Percentiles rank a stretch among this genome's conserved stretches.
Evolutionary conservation across 2,329 filamentous ascomycete genomes (phyloP).

Genomic region (Aspergillus puulaauensis): DNA sequence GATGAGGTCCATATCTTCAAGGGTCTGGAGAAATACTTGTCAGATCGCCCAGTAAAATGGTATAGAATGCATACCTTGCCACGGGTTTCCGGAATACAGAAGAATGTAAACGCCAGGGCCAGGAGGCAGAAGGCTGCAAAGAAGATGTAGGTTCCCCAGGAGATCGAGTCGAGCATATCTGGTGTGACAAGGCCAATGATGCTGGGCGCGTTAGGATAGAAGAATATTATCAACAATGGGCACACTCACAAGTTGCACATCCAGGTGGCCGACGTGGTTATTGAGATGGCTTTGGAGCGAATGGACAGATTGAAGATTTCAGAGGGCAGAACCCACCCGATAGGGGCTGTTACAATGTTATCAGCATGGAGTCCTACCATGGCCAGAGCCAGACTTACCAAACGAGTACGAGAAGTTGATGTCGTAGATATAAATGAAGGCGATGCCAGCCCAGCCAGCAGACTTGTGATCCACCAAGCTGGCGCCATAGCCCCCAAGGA

Average conservation of each 20-base stretch:
- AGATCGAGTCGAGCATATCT: conserved; percentile 38
- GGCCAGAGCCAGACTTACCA: conserved; percentile 20
- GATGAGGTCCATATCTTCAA: conserved; percentile 58
- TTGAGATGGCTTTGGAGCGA: conserved; percentile 39
- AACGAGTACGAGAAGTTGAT: conserved; percentile 41
- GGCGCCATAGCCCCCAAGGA: conserved; percentile 34
- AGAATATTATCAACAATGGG: background rate
- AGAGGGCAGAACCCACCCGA: conserved; percentile 40
- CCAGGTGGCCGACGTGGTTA: conserved; percentile 40
- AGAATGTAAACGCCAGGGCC: conserved; percentile 34
- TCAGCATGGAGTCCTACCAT: background rate
- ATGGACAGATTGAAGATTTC: conserved; percentile 42
- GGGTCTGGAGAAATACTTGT: conserved; percentile 31
- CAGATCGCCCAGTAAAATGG: background rate
- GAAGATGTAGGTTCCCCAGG: conserved; percentile 42
- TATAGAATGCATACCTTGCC: conserved; percentile 29
- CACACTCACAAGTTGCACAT: conserved; percentile 39
- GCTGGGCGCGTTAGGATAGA: conserved; percentile 11
- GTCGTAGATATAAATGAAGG: conserved; percentile 40
- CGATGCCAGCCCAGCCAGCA: conserved; percentile 38
- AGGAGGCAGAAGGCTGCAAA: conserved; percentile 39
- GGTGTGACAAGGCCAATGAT: conserved; percentile 40
- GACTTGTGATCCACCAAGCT: conserved; percentile 26
- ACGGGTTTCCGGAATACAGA: conserved; percentile 36
- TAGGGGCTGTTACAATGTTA: conserved; percentile 26